Evolutionary conservation across 768 basidiomycete species (phyloP), one percentile per base, ranked within the genome.

Genomic region (Ramaria sp.): DNA sequence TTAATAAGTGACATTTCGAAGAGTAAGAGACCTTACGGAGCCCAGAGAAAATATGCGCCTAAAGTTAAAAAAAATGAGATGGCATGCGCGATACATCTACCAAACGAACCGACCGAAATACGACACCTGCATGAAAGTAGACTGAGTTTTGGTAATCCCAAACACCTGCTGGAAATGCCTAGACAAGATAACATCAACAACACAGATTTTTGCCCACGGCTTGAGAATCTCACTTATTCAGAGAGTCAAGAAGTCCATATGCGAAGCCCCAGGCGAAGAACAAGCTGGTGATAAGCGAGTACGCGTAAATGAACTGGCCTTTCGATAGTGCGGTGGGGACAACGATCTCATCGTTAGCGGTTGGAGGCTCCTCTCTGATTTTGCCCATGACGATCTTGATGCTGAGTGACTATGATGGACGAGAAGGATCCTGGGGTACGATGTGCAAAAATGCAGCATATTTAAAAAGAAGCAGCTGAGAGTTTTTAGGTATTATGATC

Each of bases 221-320:
- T 25, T 30, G 22, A 36, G 8, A 47, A 28, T 47, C 48, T 15
- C 47, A 47, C 36, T 27, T 47, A 13, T 22, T 50, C 24, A 39
- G 44, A 59, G 63, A 68, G 65, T 58, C 66, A 60, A 53, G 34
- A 7, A 53, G 78, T 34, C 82, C 82, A 56, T 83, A 82, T 5
- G 82, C 77, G 64, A 83, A 83, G 0, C 82, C 82, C 81, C 81
- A 83, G 27, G 83, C 82, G 67, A 87, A 86, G 73, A 87, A 87
- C 30, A 87, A 71, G 10, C 83, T 78, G 18, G 84, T 87, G 56
- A 88, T 81, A 52, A 87, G 76, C 37, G 71, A 70, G 64, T 84
- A 88, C 7, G 85, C 73, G 63, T 75, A 81, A 25, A 66, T 67
- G 75, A 75, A 81, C 60, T 71, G 69, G 44, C 63, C 69, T 58